Evolutionary conservation across 176 grass and related monocot genomes (phyloP), one percentile per base, ranked within the genome.

Genomic region (Guadua angustifolia): DNA sequence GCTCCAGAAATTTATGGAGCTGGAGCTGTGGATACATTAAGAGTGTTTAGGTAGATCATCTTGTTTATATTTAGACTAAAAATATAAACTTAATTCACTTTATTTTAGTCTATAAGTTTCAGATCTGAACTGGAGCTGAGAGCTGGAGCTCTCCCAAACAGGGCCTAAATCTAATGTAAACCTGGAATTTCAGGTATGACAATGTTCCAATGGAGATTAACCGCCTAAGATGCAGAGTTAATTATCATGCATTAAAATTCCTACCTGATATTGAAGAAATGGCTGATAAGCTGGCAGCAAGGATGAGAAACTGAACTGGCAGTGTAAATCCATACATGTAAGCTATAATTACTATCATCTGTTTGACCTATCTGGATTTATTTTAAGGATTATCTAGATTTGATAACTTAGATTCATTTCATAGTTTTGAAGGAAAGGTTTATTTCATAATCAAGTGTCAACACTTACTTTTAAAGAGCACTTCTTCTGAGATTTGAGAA

Each of bases 401-500:
- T 88, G 79, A 36, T 35, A 25, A 35, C 29, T 35, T 29, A 51
- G 6, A 5, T 79, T 86, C 68, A 21, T 79, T 71, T 71, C 16
- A 77, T 61, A 44, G 55, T 61, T 77, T 26, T 25, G 0, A 72
- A 77, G n/a, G 38, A 22, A 61, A 45, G 25, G n/a, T 43, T 64
- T 47, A 70, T 35, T 57, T 82, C 26, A 22, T 61, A 49, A 77
- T 74, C 14, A 69, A 81, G 58, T 40, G 40, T 68, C 39, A 22
- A 1, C 12, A 17, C 36, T 44, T 79, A 11, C 9, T 80, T 90
- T 80, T 81, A 50, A 68, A 95, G 93, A n/a, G 93, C 86, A 49
- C 93, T 95, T 86, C 93, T 91, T 88, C 83, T 93, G 86, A 93
- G 93, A 87, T 95, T 87, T 84, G 93, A 95, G 73, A 95, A 92